Conservation (phyloP, 83 land plant species). For the Picea abies region DNA sequence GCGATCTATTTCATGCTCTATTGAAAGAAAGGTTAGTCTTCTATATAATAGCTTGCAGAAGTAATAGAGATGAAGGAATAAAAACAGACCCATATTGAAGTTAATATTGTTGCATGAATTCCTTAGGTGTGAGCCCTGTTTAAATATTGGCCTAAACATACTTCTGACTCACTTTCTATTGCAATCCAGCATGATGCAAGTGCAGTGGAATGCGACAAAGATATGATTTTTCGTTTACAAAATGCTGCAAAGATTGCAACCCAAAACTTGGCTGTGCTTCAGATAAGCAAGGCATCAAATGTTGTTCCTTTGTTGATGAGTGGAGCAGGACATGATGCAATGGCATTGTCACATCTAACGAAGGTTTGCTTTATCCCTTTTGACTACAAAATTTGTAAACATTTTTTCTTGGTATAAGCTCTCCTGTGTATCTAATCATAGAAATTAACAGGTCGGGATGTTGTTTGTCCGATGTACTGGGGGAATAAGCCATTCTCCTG, state of each 20-base stretch:
- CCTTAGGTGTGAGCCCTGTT: background rate
- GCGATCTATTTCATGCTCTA: conserved; percentile 72
- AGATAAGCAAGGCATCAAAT: conserved; percentile 22
- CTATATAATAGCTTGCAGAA: background rate
- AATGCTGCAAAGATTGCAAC: conserved; percentile 58
- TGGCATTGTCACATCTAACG: conserved; percentile 94
- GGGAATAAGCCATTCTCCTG: conserved; percentile 97
- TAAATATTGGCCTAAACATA: background rate
- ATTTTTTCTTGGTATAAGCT: background rate
- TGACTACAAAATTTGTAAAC: background rate
- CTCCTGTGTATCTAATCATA: background rate
- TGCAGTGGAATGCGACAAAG: conserved; percentile 66
- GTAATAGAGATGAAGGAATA: background rate
- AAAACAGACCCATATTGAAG: background rate
- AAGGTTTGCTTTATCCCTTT: conserved; percentile 50
- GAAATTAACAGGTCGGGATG: conserved; percentile 83
- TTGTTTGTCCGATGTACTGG: conserved; percentile 96
- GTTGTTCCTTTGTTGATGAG: conserved; percentile 84
- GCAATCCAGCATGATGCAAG: conserved; percentile 86
- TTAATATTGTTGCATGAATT: background rate
- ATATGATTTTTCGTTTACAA: conserved; percentile 50
- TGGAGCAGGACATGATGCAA: conserved; percentile 99
- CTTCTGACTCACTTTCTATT: conserved; percentile 9
- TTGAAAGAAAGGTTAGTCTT: conserved; percentile 75
- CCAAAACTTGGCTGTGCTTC: conserved; percentile 35